These are phyloP conservation scores for Solanum chacoense DNA, from an alignment of 305 asterid species.

Conservation along the genomic window DNA sequence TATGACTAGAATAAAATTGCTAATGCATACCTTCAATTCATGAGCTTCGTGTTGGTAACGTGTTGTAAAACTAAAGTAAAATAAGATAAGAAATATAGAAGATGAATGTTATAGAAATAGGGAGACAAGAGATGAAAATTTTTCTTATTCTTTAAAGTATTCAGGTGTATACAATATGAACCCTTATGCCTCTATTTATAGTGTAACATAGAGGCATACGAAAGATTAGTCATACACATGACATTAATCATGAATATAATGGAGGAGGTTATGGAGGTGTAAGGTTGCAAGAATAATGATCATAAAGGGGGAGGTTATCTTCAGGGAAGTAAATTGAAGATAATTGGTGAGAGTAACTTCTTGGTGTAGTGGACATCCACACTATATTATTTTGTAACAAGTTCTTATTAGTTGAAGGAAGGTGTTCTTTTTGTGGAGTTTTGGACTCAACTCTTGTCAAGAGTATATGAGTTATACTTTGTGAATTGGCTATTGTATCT, in stretches of 20 bases:
- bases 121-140: no score
- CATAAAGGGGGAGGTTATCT: neutral
- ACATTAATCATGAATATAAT: neutral
- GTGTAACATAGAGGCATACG: neutral
- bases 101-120: no score
- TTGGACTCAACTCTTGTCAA: neutral
- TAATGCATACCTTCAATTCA: neutral
- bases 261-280: neutral
- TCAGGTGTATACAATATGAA: neutral
- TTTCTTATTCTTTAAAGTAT: neutral
- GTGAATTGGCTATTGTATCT: neutral
- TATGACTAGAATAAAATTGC: neutral
- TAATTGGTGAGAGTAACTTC: neutral
- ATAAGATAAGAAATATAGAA: no score
- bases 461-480: no score
- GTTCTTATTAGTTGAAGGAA: no score
- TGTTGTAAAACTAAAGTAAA: neutral
- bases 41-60: neutral
- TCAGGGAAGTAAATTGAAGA: neutral
- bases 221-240: neutral
- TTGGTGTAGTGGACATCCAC: neutral
- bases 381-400: neutral
- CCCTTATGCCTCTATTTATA: neutral
- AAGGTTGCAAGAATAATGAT: neutral
- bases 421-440: neutral